Evolutionary conservation across 208 protist genomes (phyloP).

Genomic region (Leishmania arabica): DNA sequence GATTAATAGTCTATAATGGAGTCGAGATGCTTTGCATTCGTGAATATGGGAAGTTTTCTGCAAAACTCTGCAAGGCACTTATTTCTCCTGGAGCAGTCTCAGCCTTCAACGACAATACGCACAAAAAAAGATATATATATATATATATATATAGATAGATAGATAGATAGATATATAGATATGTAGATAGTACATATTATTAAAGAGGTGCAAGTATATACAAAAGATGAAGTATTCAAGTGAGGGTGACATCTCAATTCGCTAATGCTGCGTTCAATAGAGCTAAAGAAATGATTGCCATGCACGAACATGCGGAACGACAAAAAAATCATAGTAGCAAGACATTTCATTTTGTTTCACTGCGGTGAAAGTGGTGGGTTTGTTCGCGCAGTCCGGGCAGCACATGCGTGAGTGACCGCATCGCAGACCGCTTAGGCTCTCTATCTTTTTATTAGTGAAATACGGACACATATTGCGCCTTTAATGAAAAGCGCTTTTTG

Average conservation of each 20-base stretch:
- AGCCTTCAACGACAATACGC: neutral
- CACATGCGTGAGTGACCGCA: no score
- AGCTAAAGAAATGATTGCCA: neutral
- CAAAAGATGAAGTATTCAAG: neutral
- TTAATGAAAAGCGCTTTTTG: neutral
- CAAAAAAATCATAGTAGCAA: neutral
- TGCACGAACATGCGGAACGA: neutral
- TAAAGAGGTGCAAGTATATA: neutral
- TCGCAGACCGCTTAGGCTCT: neutral
- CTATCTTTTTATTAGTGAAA: neutral
- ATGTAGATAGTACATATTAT: neutral
- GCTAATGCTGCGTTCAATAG: neutral
- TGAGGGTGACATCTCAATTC: neutral
- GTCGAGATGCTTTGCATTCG: neutral
- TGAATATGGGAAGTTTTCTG: neutral
- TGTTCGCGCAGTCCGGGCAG: neutral
- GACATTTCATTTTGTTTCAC: neutral
- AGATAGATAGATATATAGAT: neutral
- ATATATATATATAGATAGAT: neutral
- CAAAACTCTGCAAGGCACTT: neutral
- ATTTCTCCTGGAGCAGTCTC: neutral
- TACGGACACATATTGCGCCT: neutral
- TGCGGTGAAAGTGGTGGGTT: no score
- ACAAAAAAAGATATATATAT: neutral
- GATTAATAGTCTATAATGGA: neutral